phyloP scores from a whole-genome alignment of 495 filamentous ascomycete species.

The Apodospora peruviana region DNA sequence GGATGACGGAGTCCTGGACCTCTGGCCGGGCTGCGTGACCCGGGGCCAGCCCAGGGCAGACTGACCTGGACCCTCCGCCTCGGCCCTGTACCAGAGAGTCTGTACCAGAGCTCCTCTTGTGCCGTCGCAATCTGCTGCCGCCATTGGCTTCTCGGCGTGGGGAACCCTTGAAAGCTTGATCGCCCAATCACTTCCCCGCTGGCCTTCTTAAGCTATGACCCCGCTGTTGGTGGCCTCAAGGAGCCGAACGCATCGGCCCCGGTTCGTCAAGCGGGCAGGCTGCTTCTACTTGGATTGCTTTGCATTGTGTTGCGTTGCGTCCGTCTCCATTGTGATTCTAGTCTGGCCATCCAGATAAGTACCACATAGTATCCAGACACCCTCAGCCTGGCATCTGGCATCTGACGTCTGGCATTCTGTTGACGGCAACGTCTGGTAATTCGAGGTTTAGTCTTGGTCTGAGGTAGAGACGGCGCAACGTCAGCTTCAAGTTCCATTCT shows the following conservation, averaged over 20 bases:
- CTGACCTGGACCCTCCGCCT: too few species aligned
- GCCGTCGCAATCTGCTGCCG: conserved; percentile 16
- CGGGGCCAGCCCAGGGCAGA: too few species aligned
- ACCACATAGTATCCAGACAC: conserved; percentile 6
- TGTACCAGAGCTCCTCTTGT: conserved; percentile 2
- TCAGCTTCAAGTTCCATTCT: too few species aligned
- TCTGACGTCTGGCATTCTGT: too few species aligned
- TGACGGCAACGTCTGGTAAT: too few species aligned
- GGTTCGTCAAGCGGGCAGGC: background rate
- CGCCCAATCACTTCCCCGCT: conserved; percentile 20
- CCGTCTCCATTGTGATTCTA: background rate
- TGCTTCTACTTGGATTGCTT: background rate
- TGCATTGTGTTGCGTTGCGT: background rate
- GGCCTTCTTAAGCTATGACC: conserved; percentile 13
- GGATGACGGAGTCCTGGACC: too few species aligned
- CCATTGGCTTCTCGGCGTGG: conserved; percentile 27
- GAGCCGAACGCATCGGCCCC: background rate
- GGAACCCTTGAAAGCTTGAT: conserved; percentile 25
- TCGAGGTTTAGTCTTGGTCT: too few species aligned
- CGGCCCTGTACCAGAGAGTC: too few species aligned
- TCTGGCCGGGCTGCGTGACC: too few species aligned
- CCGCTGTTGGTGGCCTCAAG: conserved; percentile 26
- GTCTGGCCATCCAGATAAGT: conserved; percentile 7
- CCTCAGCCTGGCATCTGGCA: background rate
- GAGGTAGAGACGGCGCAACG: too few species aligned